Base-by-base conservation (phyloP, 164 flowering plant genomes). In the Magnolia kwangsiensis region DNA sequence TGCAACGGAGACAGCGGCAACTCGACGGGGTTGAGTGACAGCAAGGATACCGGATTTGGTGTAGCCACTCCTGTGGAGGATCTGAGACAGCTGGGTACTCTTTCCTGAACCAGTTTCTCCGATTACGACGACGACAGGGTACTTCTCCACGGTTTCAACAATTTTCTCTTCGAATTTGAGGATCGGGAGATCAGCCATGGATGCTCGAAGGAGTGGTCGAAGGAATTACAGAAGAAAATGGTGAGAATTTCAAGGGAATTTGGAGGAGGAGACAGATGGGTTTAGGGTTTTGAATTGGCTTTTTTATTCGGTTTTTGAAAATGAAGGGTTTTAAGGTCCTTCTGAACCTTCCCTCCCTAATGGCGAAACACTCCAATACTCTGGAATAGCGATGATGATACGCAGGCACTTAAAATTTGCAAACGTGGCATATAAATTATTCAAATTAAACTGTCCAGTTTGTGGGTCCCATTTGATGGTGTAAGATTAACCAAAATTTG, bases 91-190 rank as follows among this genome's bases (percentile, higher is more conserved):
- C 78, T 96, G 99, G n/a, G 99, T 96, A 81, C 98, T 94, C 86
- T 96, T 96, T 0, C 99, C 99, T 0, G 99, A 96, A 63, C 99
- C 99, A 7, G 99, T 94, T 78, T 94, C 99, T 20, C 99, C 99
- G 20, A 96, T 93, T 14, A 96, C 77, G 2, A 96, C 98, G 0
- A 88, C 93, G 6, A 94, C 97, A 0, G 92, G 81, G 50, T 91
- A 90, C 24, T 78, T 79, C 64, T 90, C 91, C 49, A 96, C 93
- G 0, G 92, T 88, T 77, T 92, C 91, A 2, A 88, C 27, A 74
- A 96, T 96, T 77, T 91, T 86, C 63, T 96, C 97, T 77, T 96
- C 98, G 80, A 85, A 91, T 76, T 90, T 96, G 21, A 88, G 83
- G 27, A 96, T 94, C 4, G 99, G 99, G 27, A 96, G 94, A 49